Evolutionary conservation across 768 basidiomycete genomes (phyloP).

Genomic region (Lactifluus piperatus): DNA sequence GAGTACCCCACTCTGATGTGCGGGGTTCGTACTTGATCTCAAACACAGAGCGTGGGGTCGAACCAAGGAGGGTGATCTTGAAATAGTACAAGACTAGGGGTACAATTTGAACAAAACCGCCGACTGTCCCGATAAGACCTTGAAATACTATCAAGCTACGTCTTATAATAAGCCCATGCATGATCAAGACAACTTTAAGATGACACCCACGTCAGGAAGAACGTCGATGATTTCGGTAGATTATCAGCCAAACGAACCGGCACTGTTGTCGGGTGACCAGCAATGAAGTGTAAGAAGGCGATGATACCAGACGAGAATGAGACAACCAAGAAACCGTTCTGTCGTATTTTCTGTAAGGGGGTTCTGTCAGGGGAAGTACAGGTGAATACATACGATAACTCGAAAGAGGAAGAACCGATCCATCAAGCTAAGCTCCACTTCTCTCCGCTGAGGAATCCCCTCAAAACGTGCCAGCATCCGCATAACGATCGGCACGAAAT

Average conservation of each 20-base stretch:
- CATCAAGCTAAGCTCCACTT: conserved; percentile 87
- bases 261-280: conserved; percentile 58
- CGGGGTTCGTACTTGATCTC: conserved; percentile 69
- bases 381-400: conserved; percentile 56
- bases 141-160: conserved; percentile 68
- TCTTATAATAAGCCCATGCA: neutral
- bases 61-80: conserved; percentile 79
- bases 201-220: conserved; percentile 71
- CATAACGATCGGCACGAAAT: conserved; percentile 79
- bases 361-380: neutral
- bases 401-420: conserved; percentile 87
- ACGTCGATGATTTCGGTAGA: conserved; percentile 76
- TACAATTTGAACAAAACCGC: conserved; percentile 74
- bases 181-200: neutral
- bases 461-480: conserved; percentile 77
- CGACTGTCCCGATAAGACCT: conserved; percentile 70
- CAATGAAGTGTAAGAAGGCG: conserved; percentile 51
- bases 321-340: conserved; percentile 93
- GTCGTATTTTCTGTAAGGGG: neutral
- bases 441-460: conserved; percentile 82
- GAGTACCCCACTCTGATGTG: conserved; percentile 66
- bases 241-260: conserved; percentile 70
- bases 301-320: conserved; percentile 80
- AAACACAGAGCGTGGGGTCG: conserved; percentile 81
- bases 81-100: conserved; percentile 80